Evolutionary conservation across 768 basidiomycete genomes (phyloP), one percentile per base, ranked within the genome.

Genomic region (Melanogaster broomeanus): DNA sequence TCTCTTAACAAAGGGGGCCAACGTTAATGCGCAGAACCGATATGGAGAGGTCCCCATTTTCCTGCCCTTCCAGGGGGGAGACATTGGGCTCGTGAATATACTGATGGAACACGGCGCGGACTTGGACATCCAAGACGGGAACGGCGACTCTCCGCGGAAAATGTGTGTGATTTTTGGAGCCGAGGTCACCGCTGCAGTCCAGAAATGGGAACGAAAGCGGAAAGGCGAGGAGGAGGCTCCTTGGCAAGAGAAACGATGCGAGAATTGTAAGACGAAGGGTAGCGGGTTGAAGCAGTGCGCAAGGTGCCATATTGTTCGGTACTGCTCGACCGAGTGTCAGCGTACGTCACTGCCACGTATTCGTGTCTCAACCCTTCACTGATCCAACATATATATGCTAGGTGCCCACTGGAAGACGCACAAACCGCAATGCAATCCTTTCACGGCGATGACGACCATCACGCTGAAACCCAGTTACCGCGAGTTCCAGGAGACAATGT

Each of bases 261-360:
- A 74, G 18, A 45, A 53, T 4, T 78, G 76, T 49, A 62, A 57
- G 45, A 56, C 57, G 22, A 59, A 61, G 38, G 64, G 55, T 15
- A 62, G 33, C n/a, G 53, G 66, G 16, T 50, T 82, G 50, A 78
- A 70, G 59, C 67, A 65, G 44, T 82, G 83, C 46, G 54, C 64
- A 3, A 65, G 67, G 25, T 84, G 83, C 43, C 72, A 70, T 15
- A 60, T 77, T 1, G 71, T 68, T 5, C 64, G 76, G 21, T 85
- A 85, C 53, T 85, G 83, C 49, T 81, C 80, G 6, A 56, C 65
- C 2, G 75, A 74, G 28, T 83, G 84, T 53, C 84, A 84, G 64
- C 66, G 83, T 81, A 58, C 4, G 79, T 66, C 18, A 16, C 42
- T 28, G 25, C 24, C 35, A 15, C 10, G 6, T 35, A 7, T 42